phyloP scores from a whole-genome alignment of 2,329 filamentous ascomycete species.

The Didymella keratinophila region DNA sequence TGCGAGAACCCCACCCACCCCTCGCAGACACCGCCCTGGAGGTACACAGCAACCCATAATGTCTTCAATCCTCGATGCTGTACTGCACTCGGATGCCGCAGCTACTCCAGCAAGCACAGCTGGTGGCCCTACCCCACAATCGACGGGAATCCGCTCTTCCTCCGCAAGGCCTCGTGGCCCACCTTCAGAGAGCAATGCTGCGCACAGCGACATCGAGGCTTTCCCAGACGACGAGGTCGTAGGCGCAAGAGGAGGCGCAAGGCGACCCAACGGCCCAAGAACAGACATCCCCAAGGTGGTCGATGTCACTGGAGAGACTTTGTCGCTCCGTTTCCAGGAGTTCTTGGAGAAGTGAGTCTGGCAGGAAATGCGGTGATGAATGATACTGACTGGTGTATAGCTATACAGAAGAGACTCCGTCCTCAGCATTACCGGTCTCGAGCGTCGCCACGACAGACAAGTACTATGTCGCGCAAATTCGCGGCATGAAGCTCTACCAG shows the following conservation, averaged over 20 bases:
- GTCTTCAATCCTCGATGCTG: slow-evolving; percentile 62
- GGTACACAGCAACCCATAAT: slow-evolving; percentile 45
- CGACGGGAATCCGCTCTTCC: slow-evolving; percentile 54
- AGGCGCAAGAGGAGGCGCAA: slow-evolving; percentile 55
- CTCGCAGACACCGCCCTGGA: background rate
- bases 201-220: slow-evolving; percentile 64
- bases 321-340: slow-evolving; percentile 78
- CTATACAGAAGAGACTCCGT: slow-evolving; percentile 73
- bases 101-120: slow-evolving; percentile 49
- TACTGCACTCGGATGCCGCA: slow-evolving; percentile 58
- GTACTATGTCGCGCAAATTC: slow-evolving; percentile 85
- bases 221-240: slow-evolving; percentile 70
- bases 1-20: slow-evolving; percentile 16
- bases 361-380: background rate
- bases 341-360: slow-evolving; percentile 76
- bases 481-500: slow-evolving; percentile 74
- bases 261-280: slow-evolving; percentile 55
- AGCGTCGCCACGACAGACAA: slow-evolving; percentile 78
- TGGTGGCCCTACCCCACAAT: slow-evolving; percentile 47
- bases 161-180: slow-evolving; percentile 65
- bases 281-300: slow-evolving; percentile 74
- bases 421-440: slow-evolving; percentile 70
- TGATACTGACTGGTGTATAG: slow-evolving; percentile 38
- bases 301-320: slow-evolving; percentile 76
- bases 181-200: slow-evolving; percentile 60